Percentiles rank a stretch among this genome's conserved stretches.
Conservation (phyloP, 352 stramenopile genomes). For the Thalassiosira mediterranea region DNA sequence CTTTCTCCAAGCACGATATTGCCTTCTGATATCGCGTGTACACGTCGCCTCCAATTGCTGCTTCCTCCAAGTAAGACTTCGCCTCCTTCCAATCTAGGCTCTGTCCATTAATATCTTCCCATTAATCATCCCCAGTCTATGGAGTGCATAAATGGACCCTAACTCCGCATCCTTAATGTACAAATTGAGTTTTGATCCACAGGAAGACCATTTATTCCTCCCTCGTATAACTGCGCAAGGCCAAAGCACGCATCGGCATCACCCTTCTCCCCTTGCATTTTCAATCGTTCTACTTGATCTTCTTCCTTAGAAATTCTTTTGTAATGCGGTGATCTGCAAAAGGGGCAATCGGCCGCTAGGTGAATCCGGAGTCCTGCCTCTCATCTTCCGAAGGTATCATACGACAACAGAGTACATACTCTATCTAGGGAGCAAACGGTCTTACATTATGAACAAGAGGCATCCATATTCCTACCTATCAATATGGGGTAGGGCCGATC, state of each 20-base stretch:
- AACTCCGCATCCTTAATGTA: neutral
- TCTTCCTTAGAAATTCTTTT: too few relatives aligned
- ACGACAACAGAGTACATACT: too few relatives aligned
- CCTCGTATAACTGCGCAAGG: neutral
- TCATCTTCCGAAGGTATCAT: too few relatives aligned
- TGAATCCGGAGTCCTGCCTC: too few relatives aligned
- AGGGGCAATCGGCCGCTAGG: too few relatives aligned
- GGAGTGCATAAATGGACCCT: neutral
- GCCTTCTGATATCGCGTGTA: too few relatives aligned
- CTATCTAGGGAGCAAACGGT: too few relatives aligned
- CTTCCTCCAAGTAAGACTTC: neutral
- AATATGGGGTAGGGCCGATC: too few relatives aligned
- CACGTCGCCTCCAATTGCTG: too few relatives aligned
- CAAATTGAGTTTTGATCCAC: neutral
- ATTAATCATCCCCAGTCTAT: neutral
- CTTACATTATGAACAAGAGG: too few relatives aligned
- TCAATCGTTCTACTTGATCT: neutral
- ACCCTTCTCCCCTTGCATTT: neutral
- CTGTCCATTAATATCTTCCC: neutral
- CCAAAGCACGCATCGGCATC: neutral
- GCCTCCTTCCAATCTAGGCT: neutral
- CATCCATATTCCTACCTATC: too few relatives aligned
- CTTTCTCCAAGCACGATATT: too few relatives aligned
- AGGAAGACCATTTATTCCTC: neutral
- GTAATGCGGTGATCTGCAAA: slow-evolving; percentile 6